Base-by-base conservation (phyloP, 2,329 filamentous ascomycete genomes). In the Xenoacremonium recifei region DNA sequence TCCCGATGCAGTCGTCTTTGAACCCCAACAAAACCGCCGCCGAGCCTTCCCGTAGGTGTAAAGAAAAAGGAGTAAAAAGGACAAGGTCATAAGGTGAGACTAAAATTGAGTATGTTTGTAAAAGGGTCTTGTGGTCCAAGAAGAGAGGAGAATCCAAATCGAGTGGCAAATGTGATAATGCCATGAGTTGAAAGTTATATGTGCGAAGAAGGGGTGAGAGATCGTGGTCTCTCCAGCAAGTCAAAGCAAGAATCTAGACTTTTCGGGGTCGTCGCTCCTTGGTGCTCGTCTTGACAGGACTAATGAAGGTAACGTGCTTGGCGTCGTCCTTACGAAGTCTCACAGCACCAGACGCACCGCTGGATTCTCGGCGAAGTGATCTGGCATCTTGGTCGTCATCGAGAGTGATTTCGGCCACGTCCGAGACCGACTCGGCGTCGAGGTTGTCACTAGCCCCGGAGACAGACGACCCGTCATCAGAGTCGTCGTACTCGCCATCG, bases 401-500 rank as follows among this genome's bases (percentile, higher is more conserved):
- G 16, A 82, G 68, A 20, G 75, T 75, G 42, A 84, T 81, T 54
- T 84, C 80, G 20, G 79, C 75, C 29, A 83, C 73, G 53, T 83
- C 79, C 10, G 77, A 77, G 18, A 79, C 71, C 4, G 75, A 73
- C 45, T 79, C 79, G n/a, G 79, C 71, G 19, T 82, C 82, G 27
- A 78, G 61, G 42, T 68, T 72, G 36, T 81, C 77, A 42, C 74
- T 78, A 40, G 70, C 69, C 19, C 80, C 80, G 4, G 80, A 84
- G 32, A 74, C 70, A 4, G 75, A 76, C 4, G 80, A 85, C 34
- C 73, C 76, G 45, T 81, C 80, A 42, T 85, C 81, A 2, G 84
- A 87, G 41, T 85, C 83, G 52, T 87, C 85, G 56, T 86, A 88
- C 60, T 89, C 86, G 54, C 85, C 84, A 58, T 89, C 85, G 64